phyloP scores from a whole-genome alignment of 371 early-diverging fungal genomes.

The Mucor racemosus region DNA sequence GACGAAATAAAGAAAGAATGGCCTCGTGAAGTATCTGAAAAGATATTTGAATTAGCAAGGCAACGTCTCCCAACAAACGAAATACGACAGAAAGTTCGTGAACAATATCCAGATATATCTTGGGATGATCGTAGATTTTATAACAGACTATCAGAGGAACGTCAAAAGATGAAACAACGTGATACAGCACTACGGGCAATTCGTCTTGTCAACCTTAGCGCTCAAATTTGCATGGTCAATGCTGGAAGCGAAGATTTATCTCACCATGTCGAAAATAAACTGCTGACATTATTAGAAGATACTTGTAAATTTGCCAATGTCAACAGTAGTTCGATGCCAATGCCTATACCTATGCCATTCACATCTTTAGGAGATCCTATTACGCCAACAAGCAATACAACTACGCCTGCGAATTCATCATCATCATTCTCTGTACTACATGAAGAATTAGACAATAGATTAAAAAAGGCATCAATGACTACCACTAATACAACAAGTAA shows the following conservation, averaged over 20 bases:
- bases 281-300: conserved; percentile 38
- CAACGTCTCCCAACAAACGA: conserved; percentile 61
- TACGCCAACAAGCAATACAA: neutral
- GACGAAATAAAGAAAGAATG: conserved; percentile 66
- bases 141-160: conserved; percentile 65
- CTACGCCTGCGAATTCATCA: conserved; percentile 9
- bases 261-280: conserved; percentile 52
- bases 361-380: neutral
- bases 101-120: conserved; percentile 55
- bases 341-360: conserved; percentile 21
- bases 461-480: conserved; percentile 12
- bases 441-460: conserved; percentile 15
- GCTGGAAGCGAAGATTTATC: conserved; percentile 55
- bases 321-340: conserved; percentile 9
- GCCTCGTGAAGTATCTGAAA: conserved; percentile 61
- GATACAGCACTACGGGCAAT: conserved; percentile 57
- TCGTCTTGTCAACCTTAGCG: conserved; percentile 43
- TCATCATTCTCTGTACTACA: conserved; percentile 11
- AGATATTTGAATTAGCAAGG: conserved; percentile 59
- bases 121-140: conserved; percentile 73
- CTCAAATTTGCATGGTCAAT: conserved; percentile 45
- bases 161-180: conserved; percentile 60
- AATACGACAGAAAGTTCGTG: conserved; percentile 58
- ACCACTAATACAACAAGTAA: neutral
- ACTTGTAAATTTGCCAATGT: conserved; percentile 45